Base-by-base conservation (phyloP, 805 yeast species). In the Candida lessepsii region DNA sequence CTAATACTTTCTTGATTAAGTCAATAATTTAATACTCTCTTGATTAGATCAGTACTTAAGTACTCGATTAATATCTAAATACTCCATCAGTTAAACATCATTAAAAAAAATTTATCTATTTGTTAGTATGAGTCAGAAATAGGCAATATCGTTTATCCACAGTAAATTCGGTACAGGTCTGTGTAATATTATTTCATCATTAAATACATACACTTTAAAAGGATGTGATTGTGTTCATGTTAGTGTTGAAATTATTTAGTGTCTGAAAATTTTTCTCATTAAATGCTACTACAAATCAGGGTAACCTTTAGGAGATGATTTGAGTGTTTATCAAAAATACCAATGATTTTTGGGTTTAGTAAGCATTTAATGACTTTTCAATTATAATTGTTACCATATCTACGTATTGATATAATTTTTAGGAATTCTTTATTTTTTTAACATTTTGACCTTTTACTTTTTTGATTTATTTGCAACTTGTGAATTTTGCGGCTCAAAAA, bases 91-190 rank as follows among this genome's bases (percentile, higher is more conserved):
- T n/a, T n/a, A n/a, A n/a, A n/a, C n/a, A n/a, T n/a, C n/a, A n/a
- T n/a, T n/a, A n/a, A n/a, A n/a, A n/a, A n/a, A n/a, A n/a, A n/a
- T n/a, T n/a, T 23, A 23, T 24, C 37, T 34, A 16, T 19, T 30
- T 34, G 50, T 47, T 47, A 47, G 50, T 44, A 47, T 41, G 35
- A 30, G 39, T 37, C 49, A 45, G 49, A 42, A 37, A 37, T 41
- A 47, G 51, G 51, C 51, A 47, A 47, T 47, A 44, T 42, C 28
- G 42, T 24, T 44, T 47, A 47, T 47, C 51, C 47, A 47, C 51
- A 47, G 41, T 41, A 34, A 41, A 26, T 47, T 47, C 51, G 35
- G 51, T 40, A 45, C 51, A 47, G 51, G 51, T 47, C 51, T 47
- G 51, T 47, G 51, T 45, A 39, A 42, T 45, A 42, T 47, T 47